Evolutionary conservation across 768 basidiomycete species (phyloP).

Genomic region (Auriscalpium microsporum): DNA sequence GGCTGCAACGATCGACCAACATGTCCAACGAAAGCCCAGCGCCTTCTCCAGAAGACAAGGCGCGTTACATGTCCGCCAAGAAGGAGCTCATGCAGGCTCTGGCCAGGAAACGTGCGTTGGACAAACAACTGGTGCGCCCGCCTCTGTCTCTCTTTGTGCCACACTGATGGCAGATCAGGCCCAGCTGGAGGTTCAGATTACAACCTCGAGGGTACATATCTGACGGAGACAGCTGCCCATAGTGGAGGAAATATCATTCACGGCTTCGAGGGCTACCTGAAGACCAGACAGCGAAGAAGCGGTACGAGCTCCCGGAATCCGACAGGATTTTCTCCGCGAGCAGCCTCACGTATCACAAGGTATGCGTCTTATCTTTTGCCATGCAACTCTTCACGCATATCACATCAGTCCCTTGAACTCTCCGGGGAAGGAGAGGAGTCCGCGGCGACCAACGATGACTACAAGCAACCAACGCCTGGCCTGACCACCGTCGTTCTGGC

Average conservation of each 20-base stretch:
- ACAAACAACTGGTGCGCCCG: conserved; percentile 64
- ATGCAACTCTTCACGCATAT: not conserved
- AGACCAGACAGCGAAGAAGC: conserved; percentile 62
- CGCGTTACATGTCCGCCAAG: conserved; percentile 62
- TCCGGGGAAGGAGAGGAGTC: conserved; percentile 61
- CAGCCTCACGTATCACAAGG: conserved; percentile 71
- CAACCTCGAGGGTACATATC: conserved; percentile 65
- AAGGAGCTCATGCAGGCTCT: conserved; percentile 70
- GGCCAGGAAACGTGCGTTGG: conserved; percentile 63
- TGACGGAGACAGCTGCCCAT: conserved; percentile 67
- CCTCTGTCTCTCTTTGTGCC: not conserved
- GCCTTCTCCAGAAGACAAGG: conserved; percentile 57
- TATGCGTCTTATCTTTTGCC: conserved; percentile 16
- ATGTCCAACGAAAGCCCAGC: conserved; percentile 33
- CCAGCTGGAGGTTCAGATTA: conserved; percentile 73
- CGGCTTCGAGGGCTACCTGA: conserved; percentile 82
- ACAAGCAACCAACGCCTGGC: conserved; percentile 60
- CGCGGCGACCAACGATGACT: conserved; percentile 56
- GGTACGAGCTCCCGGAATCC: conserved; percentile 66
- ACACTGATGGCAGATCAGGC: conserved; percentile 38
- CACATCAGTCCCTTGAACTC: conserved; percentile 65
- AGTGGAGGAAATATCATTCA: conserved; percentile 83
- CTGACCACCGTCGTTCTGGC: conserved; percentile 68
- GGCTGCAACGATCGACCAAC: not conserved
- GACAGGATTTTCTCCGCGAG: conserved; percentile 81